Conservation (phyloP, 2,329 filamentous ascomycete species). For the Venturia effusa region DNA sequence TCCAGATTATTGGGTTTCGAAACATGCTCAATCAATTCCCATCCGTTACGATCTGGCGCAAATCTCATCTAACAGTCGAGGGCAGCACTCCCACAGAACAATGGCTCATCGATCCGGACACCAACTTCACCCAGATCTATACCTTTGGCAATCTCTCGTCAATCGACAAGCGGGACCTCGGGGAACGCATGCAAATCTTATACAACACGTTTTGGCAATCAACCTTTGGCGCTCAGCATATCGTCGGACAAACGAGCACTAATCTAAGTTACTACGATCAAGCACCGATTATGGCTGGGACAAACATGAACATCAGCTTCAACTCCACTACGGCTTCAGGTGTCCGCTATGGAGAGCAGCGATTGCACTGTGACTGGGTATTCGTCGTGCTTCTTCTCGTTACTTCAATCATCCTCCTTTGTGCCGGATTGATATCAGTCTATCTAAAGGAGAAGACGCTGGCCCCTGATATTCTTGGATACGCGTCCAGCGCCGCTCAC, state of each 20-base stretch:
- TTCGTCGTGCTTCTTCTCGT: neutral
- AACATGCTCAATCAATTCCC: neutral
- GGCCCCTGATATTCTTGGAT: neutral
- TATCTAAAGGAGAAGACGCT: neutral
- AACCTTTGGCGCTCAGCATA: neutral
- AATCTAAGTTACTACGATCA: neutral
- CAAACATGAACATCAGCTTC: neutral
- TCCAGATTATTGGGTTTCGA: neutral
- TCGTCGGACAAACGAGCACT: neutral
- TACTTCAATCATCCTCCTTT: neutral
- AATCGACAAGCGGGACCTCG: neutral
- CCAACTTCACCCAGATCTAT: conserved; percentile 4
- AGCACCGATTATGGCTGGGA: neutral
- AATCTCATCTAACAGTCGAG: neutral
- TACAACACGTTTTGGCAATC: neutral
- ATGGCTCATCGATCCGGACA: neutral
- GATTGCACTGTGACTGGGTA: neutral
- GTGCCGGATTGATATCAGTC: neutral
- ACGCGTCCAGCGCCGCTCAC: neutral
- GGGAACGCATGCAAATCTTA: neutral
- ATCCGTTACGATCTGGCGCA: neutral
- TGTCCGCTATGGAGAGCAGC: neutral
- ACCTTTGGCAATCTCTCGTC: neutral
- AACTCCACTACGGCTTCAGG: neutral
- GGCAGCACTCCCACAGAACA: neutral